These are phyloP conservation scores for Galeopsis tetrahit DNA, from an alignment of 257 asterid genomes.

Conservation along the genomic window DNA sequence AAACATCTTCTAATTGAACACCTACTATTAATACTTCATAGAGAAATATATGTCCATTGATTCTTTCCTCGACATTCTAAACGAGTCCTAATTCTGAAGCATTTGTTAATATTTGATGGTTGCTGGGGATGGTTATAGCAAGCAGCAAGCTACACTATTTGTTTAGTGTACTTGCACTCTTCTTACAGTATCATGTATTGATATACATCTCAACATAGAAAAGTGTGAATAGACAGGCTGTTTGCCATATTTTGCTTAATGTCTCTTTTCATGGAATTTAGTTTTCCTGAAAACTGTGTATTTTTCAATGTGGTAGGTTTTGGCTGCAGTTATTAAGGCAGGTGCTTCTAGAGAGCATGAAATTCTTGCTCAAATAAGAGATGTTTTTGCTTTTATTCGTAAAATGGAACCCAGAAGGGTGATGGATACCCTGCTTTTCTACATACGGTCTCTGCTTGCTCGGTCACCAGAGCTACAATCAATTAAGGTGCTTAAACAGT, in stretches of 20 bases:
- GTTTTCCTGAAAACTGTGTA: conserved; percentile 35
- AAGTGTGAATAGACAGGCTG: conserved; percentile 1
- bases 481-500: conserved; percentile 66
- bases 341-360: conserved; percentile 99
- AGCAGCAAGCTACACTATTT: conserved; percentile 18
- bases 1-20: no score
- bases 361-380: conserved; percentile 97
- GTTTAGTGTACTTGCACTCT: neutral
- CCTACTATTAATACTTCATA: no score
- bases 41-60: no score
- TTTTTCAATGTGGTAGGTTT: conserved; percentile 61
- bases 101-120: no score
- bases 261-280: conserved; percentile 12
- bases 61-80: no score
- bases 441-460: conserved; percentile 92
- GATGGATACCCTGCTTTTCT: conserved; percentile 98
- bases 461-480: conserved; percentile 98
- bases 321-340: conserved; percentile 98
- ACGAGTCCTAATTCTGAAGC: no score
- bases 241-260: conserved; percentile 14
- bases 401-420: conserved; percentile 97
- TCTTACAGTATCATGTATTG: neutral
- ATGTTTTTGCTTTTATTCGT: conserved; percentile 88
- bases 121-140: conserved; percentile 18
- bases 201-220: conserved; percentile 23